Percentiles rank a stretch among this genome's conserved stretches.
Conservation (phyloP, 306 rosid species). For the cucumber (Cucumis sativus) region Cucumber_9930_V3 NC_026659.2:24786001-24786500, state of each 20-base stretch:
- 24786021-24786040: background rate
- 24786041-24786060: background rate
- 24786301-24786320: conserved; percentile 51
- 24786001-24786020: background rate
- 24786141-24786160: background rate
- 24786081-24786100: background rate
- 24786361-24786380: conserved; percentile 72
- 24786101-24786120: background rate
- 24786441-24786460: background rate
- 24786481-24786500: background rate
- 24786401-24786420: conserved; percentile 78
- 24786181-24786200: background rate
- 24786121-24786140: background rate
- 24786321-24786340: conserved; percentile 80
- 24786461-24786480: background rate
- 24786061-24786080: background rate
- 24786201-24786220: conserved; percentile 27
- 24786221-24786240: conserved; percentile 74
- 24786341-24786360: conserved; percentile 55
- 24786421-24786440: conserved; percentile 67
- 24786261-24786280: conserved; percentile 38
- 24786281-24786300: conserved; percentile 80
- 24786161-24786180: background rate
- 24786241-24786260: conserved; percentile 72
- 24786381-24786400: conserved; percentile 59